Base-by-base conservation (phyloP, 495 filamentous ascomycete genomes). In the Pseudomonodictys pantanalensis region DNA sequence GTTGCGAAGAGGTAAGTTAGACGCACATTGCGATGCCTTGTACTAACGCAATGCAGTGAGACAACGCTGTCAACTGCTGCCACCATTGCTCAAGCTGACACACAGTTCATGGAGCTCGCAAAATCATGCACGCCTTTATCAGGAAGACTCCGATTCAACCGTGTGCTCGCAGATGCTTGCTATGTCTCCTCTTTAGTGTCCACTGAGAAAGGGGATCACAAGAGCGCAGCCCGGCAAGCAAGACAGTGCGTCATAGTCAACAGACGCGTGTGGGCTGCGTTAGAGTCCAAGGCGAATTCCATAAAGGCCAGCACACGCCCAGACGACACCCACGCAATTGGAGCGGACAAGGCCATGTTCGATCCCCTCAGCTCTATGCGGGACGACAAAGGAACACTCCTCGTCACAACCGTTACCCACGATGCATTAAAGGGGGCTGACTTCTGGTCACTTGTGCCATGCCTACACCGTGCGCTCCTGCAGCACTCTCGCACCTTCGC, bases 391-490 rank as follows among this genome's bases (percentile, higher is more conserved):
- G 56, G 60, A 2, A 33, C 47, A 20, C 65, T 54, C 20, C 43
- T 58, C 20, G 61, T 65, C 2, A 59, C 48, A 51, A 58, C 62
- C 22, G 53, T 66, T 8, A 68, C 66, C 9, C 65, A 70, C 46
- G 52, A 60, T 5, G 28, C 56, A 32, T 70, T 75, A 17, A 77
- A 78, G 15, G 86, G 88, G 1, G 83, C 90, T 0, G 79, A 80
- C 11, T 92, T 93, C 60, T 98, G 93, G 93, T 76, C 81, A 18
- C 75, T 96, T 6, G 83, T 95, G 33, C 79, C 83, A 29, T 81
- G 82, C 8, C 76, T 96, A 25, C 86, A 89, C 67, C 81, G 81
- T 4, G 81, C 83, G 44, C 72, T 92, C 26, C 66, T 83, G 44
- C 84, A 90, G 52, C 80, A 95, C 4, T 89, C 91, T 3, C 78